A percentile compares a stretch with the other conserved stretches of the same genome.
Conservation (phyloP, 1,284 basidiomycete genomes). For the Stygiomarasmius scandens region DNA sequence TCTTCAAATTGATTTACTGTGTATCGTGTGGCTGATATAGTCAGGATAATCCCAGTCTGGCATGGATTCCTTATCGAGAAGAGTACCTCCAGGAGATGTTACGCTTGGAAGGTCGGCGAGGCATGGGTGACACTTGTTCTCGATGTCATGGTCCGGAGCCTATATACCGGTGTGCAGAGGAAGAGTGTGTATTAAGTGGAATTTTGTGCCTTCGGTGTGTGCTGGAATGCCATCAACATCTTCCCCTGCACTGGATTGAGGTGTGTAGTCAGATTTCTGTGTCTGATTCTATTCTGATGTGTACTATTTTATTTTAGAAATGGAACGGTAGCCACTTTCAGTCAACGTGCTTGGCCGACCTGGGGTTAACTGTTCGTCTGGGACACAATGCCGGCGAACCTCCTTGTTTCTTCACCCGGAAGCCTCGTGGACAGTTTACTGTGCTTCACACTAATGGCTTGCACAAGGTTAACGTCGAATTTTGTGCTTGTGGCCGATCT, state of each 20-base stretch:
- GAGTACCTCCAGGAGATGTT: background rate
- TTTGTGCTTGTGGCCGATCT: conserved; percentile 6
- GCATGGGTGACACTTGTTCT: background rate
- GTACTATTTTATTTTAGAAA: background rate
- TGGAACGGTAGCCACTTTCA: conserved; percentile 4
- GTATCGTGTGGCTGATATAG: no score
- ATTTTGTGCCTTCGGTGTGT: background rate
- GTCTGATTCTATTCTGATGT: background rate
- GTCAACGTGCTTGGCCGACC: background rate
- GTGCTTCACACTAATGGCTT: conserved; percentile 12
- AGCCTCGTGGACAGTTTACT: conserved; percentile 1
- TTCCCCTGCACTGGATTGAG: background rate
- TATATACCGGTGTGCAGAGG: background rate
- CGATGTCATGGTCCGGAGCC: background rate
- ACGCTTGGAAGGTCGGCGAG: background rate
- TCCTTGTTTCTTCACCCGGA: background rate
- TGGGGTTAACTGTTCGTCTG: conserved; percentile 5
- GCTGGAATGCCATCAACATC: background rate
- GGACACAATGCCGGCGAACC: conserved; percentile 11
- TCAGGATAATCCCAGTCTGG: background rate
- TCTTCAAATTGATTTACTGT: no score
- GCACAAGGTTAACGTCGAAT: conserved; percentile 5
- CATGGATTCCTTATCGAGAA: background rate
- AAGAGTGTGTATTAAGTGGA: background rate
- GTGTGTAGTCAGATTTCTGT: background rate